Percentiles rank a stretch among this genome's conserved stretches.
Evolutionary conservation across 352 stramenopile genomes (phyloP).

Genomic region (Globisporangium viniferum): DNA sequence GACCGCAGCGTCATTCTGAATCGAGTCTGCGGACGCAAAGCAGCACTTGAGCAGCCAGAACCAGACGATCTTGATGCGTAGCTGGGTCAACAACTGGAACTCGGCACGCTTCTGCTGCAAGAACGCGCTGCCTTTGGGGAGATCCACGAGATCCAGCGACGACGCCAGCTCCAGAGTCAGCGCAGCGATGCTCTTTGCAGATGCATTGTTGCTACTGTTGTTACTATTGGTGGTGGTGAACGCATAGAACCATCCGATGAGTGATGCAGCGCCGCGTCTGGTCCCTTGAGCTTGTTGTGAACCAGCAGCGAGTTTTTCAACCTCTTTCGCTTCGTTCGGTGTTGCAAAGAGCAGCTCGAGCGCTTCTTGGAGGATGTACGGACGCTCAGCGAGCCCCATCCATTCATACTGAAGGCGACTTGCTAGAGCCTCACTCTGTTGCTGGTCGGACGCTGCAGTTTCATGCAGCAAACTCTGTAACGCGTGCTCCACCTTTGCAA

Average conservation of each 20-base stretch:
- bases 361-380: slow-evolving; percentile 19
- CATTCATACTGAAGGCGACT: slow-evolving; percentile 14
- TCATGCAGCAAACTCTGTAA: neutral
- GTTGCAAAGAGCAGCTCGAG: slow-evolving; percentile 19
- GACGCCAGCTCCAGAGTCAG: slow-evolving; percentile 22
- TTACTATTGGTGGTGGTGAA: slow-evolving; percentile 8
- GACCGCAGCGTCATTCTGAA: slow-evolving; percentile 5
- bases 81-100: slow-evolving; percentile 25
- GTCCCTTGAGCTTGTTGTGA: neutral
- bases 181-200: slow-evolving; percentile 18
- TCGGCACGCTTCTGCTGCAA: slow-evolving; percentile 38
- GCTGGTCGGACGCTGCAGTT: neutral
- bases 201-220: neutral
- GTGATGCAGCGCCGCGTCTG: slow-evolving; percentile 14
- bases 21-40: neutral
- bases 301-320: neutral
- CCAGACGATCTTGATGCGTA: slow-evolving; percentile 51
- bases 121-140: slow-evolving; percentile 29
- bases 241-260: slow-evolving; percentile 55
- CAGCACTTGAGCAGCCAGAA: slow-evolving; percentile 49
- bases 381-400: slow-evolving; percentile 20
- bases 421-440: neutral
- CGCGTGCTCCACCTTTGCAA: neutral
- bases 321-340: neutral
- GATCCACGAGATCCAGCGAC: slow-evolving; percentile 20